These are phyloP conservation scores for Ulmus americana DNA, from an alignment of 331 rosid genomes.

Conservation along the genomic window DNA sequence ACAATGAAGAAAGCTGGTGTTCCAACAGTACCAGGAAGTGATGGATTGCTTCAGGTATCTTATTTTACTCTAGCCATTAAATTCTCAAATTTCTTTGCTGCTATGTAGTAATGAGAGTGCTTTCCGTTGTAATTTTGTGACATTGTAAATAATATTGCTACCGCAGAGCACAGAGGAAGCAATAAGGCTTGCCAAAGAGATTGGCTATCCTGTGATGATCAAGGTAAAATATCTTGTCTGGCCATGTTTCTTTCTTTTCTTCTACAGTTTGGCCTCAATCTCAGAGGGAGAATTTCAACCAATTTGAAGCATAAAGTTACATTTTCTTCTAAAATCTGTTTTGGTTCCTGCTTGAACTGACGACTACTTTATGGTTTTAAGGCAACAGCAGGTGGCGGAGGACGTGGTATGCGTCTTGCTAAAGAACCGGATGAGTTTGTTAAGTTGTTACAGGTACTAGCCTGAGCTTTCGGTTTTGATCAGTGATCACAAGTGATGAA, in stretches of 20 bases:
- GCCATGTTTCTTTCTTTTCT: background rate
- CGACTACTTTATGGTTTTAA: constrained; percentile 29
- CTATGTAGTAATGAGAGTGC: too few species aligned
- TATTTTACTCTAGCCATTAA: constrained; percentile 15
- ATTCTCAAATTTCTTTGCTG: constrained; percentile 9
- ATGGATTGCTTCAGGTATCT: constrained; percentile 75
- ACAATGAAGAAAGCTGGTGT: constrained; percentile 88
- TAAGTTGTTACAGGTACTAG: constrained; percentile 84
- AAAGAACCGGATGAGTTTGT: constrained; percentile 94
- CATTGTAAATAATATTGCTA: constrained; percentile 16
- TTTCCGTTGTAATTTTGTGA: constrained; percentile 3
- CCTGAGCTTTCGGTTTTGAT: background rate
- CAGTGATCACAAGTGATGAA: background rate
- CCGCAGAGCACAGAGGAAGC: constrained; percentile 88
- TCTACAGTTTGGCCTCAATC: background rate
- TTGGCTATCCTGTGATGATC: constrained; percentile 98
- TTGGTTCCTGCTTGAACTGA: constrained; percentile 29
- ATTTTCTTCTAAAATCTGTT: background rate
- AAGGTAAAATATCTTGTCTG: constrained; percentile 49
- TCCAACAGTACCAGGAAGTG: constrained; percentile 83
- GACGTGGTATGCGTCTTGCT: constrained; percentile 99
- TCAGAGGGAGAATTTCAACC: background rate
- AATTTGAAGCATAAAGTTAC: background rate
- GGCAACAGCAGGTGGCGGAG: constrained; percentile 99
- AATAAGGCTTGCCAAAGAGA: constrained; percentile 72